Base-by-base conservation (phyloP, 2,329 filamentous ascomycete genomes). In the Trichoderma afroharzianum region DNA sequence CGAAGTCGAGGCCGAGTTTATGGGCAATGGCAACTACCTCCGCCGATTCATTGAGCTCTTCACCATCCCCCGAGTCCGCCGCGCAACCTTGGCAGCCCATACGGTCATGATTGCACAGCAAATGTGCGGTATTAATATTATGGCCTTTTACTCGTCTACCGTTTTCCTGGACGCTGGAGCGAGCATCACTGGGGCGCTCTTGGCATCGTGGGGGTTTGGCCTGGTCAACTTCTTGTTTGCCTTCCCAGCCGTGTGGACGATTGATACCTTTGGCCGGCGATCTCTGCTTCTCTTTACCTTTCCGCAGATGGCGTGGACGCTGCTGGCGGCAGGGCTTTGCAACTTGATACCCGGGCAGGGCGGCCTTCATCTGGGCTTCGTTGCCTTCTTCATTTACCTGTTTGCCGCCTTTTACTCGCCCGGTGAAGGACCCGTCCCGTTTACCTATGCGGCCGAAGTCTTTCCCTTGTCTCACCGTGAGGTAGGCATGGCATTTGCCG, bases 51-150 rank as follows among this genome's bases (percentile, higher is more conserved):
- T 86, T 47, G 88, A 93, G 77, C 82, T 91, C 1, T 92, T 93
- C 76, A 92, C 89, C 12, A 86, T 93, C 71, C 90, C 91, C 1
- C 87, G 92, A 61, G 84, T 92, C 12, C 87, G 91, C 15, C 87
- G 91, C 53, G 94, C 94, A 3, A 95, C 90, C 4, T 85, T 92
- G 33, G 93, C 93, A 6, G 92, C 93, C 1, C 92, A 90, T 74
- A 89, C 90, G 1, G 92, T 95, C 75, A 97, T 97, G 93, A 90
- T 92, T 76, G 90, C 89, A 0, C 91, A 92, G 79, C 90, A 92
- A 79, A 90, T 92, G 87, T 92, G 90, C 75, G 87, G 81, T 66
- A 87, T 92, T 79, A 93, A 93, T 78, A 92, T 93, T 71, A 91
- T 94, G 70, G 90, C 91, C 1, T 94, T 94, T 79, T 94, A 94